Conservation (phyloP, 179 eudicot species). For the Beta lomatogona region DNA sequence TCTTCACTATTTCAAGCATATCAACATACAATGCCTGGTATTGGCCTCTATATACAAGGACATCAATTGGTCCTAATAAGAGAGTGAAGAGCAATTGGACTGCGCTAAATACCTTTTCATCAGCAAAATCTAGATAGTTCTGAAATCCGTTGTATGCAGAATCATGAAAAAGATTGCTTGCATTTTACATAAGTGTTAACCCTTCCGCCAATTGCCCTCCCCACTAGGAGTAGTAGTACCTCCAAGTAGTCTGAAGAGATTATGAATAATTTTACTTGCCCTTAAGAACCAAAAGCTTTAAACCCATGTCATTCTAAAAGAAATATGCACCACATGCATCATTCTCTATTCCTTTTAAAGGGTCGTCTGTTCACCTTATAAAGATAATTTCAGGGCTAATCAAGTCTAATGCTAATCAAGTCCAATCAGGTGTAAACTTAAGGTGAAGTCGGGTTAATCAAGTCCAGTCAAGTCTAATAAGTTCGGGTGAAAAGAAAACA, state of each 20-base stretch:
- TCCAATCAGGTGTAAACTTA: too few relatives aligned
- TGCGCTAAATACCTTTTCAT: too few relatives aligned
- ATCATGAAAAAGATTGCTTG: not conserved
- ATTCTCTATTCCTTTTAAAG: not conserved
- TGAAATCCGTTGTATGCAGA: not conserved
- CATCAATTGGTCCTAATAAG: too few relatives aligned
- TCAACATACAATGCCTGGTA: not conserved
- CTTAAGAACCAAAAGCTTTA: not conserved
- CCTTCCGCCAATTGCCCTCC: not conserved
- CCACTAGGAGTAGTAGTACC: not conserved
- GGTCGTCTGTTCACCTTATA: too few relatives aligned
- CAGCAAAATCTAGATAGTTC: not conserved
- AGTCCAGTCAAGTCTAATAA: too few relatives aligned
- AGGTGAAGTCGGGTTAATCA: too few relatives aligned
- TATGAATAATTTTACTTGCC: not conserved
- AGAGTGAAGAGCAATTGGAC: too few relatives aligned
- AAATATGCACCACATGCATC: not conserved
- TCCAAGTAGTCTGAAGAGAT: not conserved
- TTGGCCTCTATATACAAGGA: too few relatives aligned
- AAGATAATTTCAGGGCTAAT: too few relatives aligned
- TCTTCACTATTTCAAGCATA: not conserved
- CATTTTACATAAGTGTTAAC: not conserved
- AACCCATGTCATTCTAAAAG: not conserved
- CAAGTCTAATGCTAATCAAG: too few relatives aligned
- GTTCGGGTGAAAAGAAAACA: too few relatives aligned